phyloP scores from a whole-genome alignment of 345 rosid genomes.

The Brassica rapa region DNA sequence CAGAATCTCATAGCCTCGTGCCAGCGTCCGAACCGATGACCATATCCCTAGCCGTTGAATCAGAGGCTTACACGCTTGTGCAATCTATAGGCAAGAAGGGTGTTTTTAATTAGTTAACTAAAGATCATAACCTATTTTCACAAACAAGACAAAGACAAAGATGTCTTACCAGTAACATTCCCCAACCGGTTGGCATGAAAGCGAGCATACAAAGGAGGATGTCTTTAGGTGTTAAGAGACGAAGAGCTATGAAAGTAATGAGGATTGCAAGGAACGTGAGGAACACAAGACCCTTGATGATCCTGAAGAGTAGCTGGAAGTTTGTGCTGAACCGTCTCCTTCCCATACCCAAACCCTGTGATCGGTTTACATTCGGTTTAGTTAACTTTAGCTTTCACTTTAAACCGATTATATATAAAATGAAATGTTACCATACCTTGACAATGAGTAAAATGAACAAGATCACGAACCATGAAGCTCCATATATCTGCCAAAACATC shows the following conservation, averaged over 20 bases:
- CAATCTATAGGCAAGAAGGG: slow-evolving; percentile 50
- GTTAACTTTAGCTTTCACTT: background rate
- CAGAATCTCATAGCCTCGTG: slow-evolving; percentile 68
- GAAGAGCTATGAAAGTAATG: slow-evolving; percentile 60
- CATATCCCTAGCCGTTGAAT: slow-evolving; percentile 60
- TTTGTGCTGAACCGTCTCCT: slow-evolving; percentile 66
- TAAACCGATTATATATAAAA: background rate
- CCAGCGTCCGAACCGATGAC: slow-evolving; percentile 69
- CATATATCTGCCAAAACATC: slow-evolving; percentile 38
- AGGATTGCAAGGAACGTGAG: slow-evolving; percentile 54
- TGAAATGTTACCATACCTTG: slow-evolving; percentile 38
- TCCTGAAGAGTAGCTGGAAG: slow-evolving; percentile 73
- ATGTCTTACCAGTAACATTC: slow-evolving; percentile 67
- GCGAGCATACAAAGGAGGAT: slow-evolving; percentile 73
- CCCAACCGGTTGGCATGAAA: slow-evolving; percentile 97
- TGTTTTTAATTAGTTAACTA: background rate
- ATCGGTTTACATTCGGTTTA: background rate
- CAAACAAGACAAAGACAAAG: background rate
- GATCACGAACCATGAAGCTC: slow-evolving; percentile 43
- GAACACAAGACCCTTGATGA: slow-evolving; percentile 75
- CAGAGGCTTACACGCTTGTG: slow-evolving; percentile 77
- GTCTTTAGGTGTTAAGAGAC: slow-evolving; percentile 70
- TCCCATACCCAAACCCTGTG: slow-evolving; percentile 69
- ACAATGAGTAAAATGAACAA: slow-evolving; percentile 36
- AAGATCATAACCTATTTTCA: background rate